These are phyloP conservation scores for Septoria linicola DNA, from an alignment of 2,329 filamentous ascomycete species.

Conservation along the genomic window DNA sequence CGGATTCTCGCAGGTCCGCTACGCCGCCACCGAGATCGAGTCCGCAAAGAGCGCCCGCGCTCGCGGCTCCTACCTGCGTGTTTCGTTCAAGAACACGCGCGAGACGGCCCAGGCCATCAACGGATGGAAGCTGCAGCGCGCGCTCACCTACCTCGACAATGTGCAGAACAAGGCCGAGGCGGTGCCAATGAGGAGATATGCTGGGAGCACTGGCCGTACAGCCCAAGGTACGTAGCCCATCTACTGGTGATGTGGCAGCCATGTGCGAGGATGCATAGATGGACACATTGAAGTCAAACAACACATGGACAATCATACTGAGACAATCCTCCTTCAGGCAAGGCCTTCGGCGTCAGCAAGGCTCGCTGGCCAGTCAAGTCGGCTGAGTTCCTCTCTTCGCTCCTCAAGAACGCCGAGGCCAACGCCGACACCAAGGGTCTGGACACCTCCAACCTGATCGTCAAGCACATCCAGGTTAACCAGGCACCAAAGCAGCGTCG, in stretches of 20 bases:
- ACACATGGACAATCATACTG: constrained; percentile 27
- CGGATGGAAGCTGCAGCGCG: constrained; percentile 96
- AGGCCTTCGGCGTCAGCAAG: constrained; percentile 96
- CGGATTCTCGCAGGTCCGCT: constrained; percentile 61
- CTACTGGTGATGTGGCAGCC: constrained; percentile 35
- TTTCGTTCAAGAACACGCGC: constrained; percentile 99
- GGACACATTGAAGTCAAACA: constrained; percentile 12
- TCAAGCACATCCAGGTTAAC: constrained; percentile 99
- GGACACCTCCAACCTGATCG: constrained; percentile 93
- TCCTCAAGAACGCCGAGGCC: constrained; percentile 96
- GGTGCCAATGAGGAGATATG: constrained; percentile 96
- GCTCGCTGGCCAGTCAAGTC: constrained; percentile 99
- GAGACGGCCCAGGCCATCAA: constrained; percentile 99
- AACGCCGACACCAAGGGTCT: constrained; percentile 97
- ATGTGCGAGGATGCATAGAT: constrained; percentile 41
- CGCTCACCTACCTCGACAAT: constrained; percentile 96
- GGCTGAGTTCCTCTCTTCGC: constrained; percentile 93
- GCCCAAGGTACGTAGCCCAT: constrained; percentile 81
- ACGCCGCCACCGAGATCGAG: constrained; percentile 87
- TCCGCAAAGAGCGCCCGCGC: constrained; percentile 93
- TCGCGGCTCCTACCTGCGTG: constrained; percentile 97
- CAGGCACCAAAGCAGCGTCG: constrained; percentile 99
- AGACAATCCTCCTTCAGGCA: constrained; percentile 63
- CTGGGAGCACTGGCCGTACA: constrained; percentile 89
- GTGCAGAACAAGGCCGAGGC: constrained; percentile 96